These are phyloP conservation scores for Hygrophorus pudorinus DNA, from an alignment of 768 basidiomycete genomes.

Conservation along the genomic window DNA sequence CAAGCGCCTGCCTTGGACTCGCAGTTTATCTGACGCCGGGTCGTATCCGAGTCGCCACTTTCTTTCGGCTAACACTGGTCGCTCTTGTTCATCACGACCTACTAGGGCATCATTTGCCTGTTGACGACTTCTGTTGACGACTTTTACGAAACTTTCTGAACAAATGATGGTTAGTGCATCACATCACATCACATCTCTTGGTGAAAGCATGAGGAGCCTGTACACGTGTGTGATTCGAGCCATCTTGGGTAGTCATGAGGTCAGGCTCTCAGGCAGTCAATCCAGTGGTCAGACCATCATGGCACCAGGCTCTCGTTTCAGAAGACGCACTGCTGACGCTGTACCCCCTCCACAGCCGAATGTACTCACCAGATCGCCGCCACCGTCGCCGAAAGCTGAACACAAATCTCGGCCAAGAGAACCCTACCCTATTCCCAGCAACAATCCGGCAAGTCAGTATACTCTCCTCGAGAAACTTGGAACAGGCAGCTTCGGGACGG, in stretches of 20 bases:
- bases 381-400: conserved; percentile 40
- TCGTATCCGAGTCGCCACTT: no score
- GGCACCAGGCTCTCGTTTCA: conserved; percentile 37
- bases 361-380: conserved; percentile 33
- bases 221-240: conserved; percentile 11
- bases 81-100: neutral
- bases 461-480: conserved; percentile 93
- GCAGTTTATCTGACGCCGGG: no score
- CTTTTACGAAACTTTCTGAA: neutral
- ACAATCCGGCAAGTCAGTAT: conserved; percentile 83
- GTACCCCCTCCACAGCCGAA: conserved; percentile 28
- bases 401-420: conserved; percentile 34
- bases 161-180: conserved; percentile 2
- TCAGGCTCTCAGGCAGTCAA: conserved; percentile 8
- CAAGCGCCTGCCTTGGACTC: no score
- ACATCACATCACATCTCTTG: neutral
- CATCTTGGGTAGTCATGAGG: conserved; percentile 13
- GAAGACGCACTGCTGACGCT: conserved; percentile 31
- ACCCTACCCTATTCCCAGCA: conserved; percentile 62
- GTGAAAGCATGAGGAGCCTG: neutral
- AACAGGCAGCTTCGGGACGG: conserved; percentile 91
- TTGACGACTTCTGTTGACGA: neutral
- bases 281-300: conserved; percentile 22
- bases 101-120: neutral
- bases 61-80: no score